Evolutionary conservation across 345 rosid species (phyloP).

Genomic region (Gossypium rotundifolium): DNA sequence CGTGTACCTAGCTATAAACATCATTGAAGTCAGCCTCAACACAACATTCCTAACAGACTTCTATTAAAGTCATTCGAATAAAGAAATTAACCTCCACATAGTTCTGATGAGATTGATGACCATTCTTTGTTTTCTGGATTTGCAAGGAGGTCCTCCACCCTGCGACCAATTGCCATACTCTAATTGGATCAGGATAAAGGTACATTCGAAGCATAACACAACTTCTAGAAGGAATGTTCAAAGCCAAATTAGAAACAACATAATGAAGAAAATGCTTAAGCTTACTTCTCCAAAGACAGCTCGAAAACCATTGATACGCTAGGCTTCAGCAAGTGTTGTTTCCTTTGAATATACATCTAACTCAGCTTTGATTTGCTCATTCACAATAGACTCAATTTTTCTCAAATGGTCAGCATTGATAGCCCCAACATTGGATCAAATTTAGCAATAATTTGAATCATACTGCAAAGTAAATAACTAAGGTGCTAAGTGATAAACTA

Average conservation of each 20-base stretch:
- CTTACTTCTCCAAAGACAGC: conserved; percentile 97
- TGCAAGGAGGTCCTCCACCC: conserved; percentile 71
- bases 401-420: conserved; percentile 70
- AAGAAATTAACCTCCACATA: conserved; percentile 42
- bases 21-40: conserved; percentile 17
- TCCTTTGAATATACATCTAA: conserved; percentile 77
- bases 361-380: conserved; percentile 74
- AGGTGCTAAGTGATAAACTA: not conserved
- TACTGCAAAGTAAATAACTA: not conserved
- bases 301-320: conserved; percentile 13
- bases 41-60: not conserved
- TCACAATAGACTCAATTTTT: conserved; percentile 77
- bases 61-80: no score
- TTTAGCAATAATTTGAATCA: not conserved
- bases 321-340: conserved; percentile 64
- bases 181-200: conserved; percentile 93
- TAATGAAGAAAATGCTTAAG: conserved; percentile 11
- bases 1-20: conserved; percentile 72
- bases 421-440: conserved; percentile 27
- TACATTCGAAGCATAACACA: conserved; percentile 21
- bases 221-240: not conserved
- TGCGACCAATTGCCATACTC: conserved; percentile 75
- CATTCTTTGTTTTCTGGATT: conserved; percentile 78
- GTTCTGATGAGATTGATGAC: conserved; percentile 64
- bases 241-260: conserved; percentile 7